Evolutionary conservation across 2,329 filamentous ascomycete species (phyloP).

Genomic region (Diaporthe longicolla): DNA sequence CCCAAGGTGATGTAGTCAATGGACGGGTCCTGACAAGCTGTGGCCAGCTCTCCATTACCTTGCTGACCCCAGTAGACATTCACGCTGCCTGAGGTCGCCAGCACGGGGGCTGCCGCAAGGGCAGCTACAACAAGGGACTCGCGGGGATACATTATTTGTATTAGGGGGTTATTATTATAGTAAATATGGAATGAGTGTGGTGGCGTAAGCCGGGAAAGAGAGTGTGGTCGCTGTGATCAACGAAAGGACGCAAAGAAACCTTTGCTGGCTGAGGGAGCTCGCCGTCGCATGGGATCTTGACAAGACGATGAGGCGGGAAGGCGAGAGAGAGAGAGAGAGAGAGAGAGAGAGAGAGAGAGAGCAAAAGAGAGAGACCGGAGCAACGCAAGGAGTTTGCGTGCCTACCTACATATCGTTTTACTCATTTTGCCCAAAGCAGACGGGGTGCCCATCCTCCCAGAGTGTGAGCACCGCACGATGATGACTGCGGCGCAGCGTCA

Average conservation of each 20-base stretch:
- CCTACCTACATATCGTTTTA: slow-evolving; percentile 35
- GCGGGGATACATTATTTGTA: slow-evolving; percentile 44
- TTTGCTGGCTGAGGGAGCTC: slow-evolving; percentile 49
- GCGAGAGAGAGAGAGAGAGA: no score
- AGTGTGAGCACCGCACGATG: slow-evolving; percentile 21
- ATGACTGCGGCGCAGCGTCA: slow-evolving; percentile 9
- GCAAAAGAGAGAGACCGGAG: slow-evolving; percentile 25
- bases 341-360: slow-evolving; percentile 32
- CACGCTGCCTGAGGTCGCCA: slow-evolving; percentile 38
- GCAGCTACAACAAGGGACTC: slow-evolving; percentile 33
- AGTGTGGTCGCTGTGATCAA: slow-evolving; percentile 47
- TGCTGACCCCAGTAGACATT: slow-evolving; percentile 49
- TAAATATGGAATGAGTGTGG: slow-evolving; percentile 44
- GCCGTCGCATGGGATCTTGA: slow-evolving; percentile 47
- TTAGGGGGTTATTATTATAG: slow-evolving; percentile 40
- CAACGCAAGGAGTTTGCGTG: slow-evolving; percentile 5
- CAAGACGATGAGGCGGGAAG: slow-evolving; percentile 43
- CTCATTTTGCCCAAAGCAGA: slow-evolving; percentile 18
- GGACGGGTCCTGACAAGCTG: slow-evolving; percentile 51
- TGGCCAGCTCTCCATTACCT: slow-evolving; percentile 46
- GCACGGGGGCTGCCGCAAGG: slow-evolving; percentile 45
- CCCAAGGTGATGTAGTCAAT: slow-evolving; percentile 58
- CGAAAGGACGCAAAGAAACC: slow-evolving; percentile 53
- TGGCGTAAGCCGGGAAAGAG: slow-evolving; percentile 47
- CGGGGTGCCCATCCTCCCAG: neutral